Evolutionary conservation across 2,329 filamentous ascomycete genomes (phyloP).

Genomic region (Rasamsonia emersonii): DNA sequence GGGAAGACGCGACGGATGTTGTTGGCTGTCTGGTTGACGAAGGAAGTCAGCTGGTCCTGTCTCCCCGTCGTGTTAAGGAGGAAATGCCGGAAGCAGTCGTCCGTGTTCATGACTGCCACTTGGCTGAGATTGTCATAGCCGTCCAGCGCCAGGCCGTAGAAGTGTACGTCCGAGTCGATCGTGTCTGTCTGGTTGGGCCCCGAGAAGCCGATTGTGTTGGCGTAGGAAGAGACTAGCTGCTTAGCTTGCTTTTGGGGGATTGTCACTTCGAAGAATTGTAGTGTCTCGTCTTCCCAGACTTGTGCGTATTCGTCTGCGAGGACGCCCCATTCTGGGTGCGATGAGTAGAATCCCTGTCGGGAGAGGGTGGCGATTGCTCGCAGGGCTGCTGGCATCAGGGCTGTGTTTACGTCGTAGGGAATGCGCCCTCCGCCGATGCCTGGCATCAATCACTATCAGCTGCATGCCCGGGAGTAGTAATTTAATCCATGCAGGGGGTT

Average conservation of each 20-base stretch:
- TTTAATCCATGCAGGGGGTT: neutral
- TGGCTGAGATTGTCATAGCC: constrained; percentile 41
- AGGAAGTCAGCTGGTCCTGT: constrained; percentile 46
- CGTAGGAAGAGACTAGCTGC: constrained; percentile 42
- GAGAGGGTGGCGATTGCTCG: constrained; percentile 49
- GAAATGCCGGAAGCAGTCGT: constrained; percentile 56
- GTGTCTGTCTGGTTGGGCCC: constrained; percentile 37
- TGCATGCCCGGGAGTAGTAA: neutral
- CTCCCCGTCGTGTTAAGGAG: constrained; percentile 50
- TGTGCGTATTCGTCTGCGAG: constrained; percentile 45
- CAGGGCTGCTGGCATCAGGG: constrained; percentile 53
- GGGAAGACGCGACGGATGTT: constrained; percentile 52
- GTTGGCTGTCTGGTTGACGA: constrained; percentile 50
- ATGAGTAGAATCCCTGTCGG: constrained; percentile 42
- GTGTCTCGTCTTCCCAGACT: constrained; percentile 54
- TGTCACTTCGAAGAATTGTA: constrained; percentile 48
- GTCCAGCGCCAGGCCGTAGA: constrained; percentile 51
- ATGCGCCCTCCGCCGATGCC: constrained; percentile 51
- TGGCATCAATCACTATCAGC: constrained; percentile 4
- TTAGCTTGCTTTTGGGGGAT: constrained; percentile 39
- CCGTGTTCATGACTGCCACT: constrained; percentile 54
- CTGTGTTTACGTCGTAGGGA: constrained; percentile 59
- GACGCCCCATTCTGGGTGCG: constrained; percentile 39
- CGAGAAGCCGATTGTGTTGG: constrained; percentile 33
- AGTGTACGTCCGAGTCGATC: constrained; percentile 40